Conservation (phyloP, 495 filamentous ascomycete genomes). For the Podospora conica region DNA sequence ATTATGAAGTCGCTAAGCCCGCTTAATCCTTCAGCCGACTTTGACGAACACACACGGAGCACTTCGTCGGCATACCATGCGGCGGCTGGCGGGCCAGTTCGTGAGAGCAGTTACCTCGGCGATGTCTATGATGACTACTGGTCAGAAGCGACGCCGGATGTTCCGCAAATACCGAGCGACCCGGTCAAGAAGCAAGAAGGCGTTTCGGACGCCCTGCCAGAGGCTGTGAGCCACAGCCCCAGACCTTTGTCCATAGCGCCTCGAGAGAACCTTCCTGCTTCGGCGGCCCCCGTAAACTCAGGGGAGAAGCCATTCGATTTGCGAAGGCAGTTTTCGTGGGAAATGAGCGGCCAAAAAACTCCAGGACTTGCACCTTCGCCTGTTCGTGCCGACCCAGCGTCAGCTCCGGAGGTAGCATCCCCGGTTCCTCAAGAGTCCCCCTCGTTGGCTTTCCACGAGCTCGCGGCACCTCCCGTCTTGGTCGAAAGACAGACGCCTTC, state of each 20-base stretch:
- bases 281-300: not conserved
- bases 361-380: slow-evolving; percentile 4
- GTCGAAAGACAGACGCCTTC: not conserved
- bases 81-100: slow-evolving; percentile 14
- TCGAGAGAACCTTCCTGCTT: not conserved
- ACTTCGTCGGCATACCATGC: slow-evolving; percentile 20
- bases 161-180: not conserved
- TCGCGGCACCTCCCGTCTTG: not conserved
- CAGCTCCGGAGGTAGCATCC: slow-evolving; percentile 6
- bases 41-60: slow-evolving; percentile 5
- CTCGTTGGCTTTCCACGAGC: not conserved
- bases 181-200: not conserved
- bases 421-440: not conserved
- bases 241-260: not conserved
- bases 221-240: not conserved
- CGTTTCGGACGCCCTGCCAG: not conserved
- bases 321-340: slow-evolving; percentile 50
- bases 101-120: slow-evolving; percentile 42
- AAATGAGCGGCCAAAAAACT: slow-evolving; percentile 17
- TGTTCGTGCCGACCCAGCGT: not conserved
- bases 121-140: slow-evolving; percentile 45
- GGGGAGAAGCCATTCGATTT: not conserved
- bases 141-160: not conserved
- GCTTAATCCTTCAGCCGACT: slow-evolving; percentile 11
- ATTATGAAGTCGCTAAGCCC: slow-evolving; percentile 73